Base-by-base conservation (phyloP, 495 filamentous ascomycete species). In the Physcia stellaris region DNA sequence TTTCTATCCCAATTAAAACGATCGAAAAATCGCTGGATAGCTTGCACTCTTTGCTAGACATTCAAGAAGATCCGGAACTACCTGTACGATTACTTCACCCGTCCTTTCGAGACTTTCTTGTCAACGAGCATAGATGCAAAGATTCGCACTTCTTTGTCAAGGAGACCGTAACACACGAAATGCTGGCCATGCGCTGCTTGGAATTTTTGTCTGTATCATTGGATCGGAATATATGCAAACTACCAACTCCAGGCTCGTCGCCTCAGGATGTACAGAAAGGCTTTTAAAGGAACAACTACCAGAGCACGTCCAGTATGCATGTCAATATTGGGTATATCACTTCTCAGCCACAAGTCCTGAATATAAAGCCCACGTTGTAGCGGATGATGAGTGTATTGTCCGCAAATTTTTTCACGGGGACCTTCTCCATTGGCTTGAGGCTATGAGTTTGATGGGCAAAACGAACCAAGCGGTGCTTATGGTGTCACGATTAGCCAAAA, bases 311-410 rank as follows among this genome's bases (percentile, higher is more conserved):
- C 24, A 39, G 24, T 60, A 66, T 35, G 39, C 51, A 28, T 66
- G 57, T 46, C 40, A 45, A 9, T 56, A 61, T 44, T 69, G 61
- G 64, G 52, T 65, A 4, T 40, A 59, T 37, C 59, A 67, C 37
- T 47, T 64, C 6, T 11, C 50, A 35, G 13, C 49, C 22, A 41
- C 30, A n/a, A 18, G 41, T 13, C 15, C 20, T 4, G 2, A 41
- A 32, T 17, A 41, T 11, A 2, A 18, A 19, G 21, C 4, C 4
- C 11, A 15, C 15, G 18, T 19, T 16, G 32, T n/a, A n/a, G 4
- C 21, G 4, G 11, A 37, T 13, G 42, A 51, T 29, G 24, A 41
- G 12, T 41, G 43, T 18, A 18, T 29, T 9, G 35, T 50, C 31
- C 33, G 48, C 29, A 7, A 23, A 2, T 60, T 64, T 40, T 41